Evolutionary conservation across 2,329 filamentous ascomycete genomes (phyloP).

Genomic region (Rutstroemia sp.): DNA sequence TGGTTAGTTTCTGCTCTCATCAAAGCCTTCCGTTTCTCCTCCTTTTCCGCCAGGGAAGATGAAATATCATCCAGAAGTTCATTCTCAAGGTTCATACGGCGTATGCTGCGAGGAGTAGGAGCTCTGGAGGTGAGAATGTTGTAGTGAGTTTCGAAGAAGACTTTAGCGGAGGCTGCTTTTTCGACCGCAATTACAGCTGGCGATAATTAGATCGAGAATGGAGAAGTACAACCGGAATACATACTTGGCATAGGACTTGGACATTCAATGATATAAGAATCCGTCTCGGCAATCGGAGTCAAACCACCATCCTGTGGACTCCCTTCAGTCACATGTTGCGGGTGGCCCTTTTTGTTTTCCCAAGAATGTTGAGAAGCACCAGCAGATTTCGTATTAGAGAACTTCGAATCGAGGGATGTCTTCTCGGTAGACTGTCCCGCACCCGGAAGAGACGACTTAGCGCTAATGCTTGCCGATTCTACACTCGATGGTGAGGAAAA

Average conservation of each 20-base stretch:
- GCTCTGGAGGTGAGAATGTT: constrained; percentile 55
- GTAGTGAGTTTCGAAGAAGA: constrained; percentile 81
- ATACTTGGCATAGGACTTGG: constrained; percentile 26
- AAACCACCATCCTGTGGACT: constrained; percentile 21
- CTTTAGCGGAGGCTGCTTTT: constrained; percentile 70
- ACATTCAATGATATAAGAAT: constrained; percentile 13
- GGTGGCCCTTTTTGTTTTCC: constrained; percentile 22
- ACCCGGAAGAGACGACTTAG: constrained; percentile 25
- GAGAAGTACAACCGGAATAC: not conserved
- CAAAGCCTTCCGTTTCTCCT: constrained; percentile 51
- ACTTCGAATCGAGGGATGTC: constrained; percentile 36
- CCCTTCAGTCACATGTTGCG: constrained; percentile 16
- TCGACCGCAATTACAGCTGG: constrained; percentile 56
- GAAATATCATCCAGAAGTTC: constrained; percentile 47
- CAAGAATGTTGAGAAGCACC: constrained; percentile 22
- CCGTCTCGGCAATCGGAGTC: constrained; percentile 25
- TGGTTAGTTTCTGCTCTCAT: constrained; percentile 62
- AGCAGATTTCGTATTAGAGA: constrained; percentile 26
- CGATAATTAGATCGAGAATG: not conserved
- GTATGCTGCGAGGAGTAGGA: constrained; percentile 50
- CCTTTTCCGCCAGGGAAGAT: constrained; percentile 40
- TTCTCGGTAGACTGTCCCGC: constrained; percentile 27
- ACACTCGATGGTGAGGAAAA: constrained; percentile 22
- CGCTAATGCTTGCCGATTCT: constrained; percentile 22
- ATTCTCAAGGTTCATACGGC: constrained; percentile 54